phyloP scores from a whole-genome alignment of 371 early-diverging fungal genomes.

The Polyrhizophydium stewartii region DNA sequence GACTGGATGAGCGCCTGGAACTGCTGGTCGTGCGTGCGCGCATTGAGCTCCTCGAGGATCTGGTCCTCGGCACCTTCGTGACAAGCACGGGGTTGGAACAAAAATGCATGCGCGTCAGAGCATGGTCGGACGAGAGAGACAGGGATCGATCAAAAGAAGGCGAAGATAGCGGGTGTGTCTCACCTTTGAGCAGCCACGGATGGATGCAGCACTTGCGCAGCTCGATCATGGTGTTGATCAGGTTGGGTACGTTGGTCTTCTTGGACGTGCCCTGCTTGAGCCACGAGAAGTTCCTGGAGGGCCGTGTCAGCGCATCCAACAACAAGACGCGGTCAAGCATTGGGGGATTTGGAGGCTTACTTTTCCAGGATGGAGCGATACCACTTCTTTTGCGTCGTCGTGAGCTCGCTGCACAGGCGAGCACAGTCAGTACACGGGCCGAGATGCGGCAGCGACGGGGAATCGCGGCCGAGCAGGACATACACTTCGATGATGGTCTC shows the following conservation, averaged over 20 bases:
- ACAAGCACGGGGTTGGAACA: conserved; percentile 54
- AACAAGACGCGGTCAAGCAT: neutral
- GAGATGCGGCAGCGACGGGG: too few relatives aligned
- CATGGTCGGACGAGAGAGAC: too few relatives aligned
- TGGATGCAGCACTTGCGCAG: conserved; percentile 99
- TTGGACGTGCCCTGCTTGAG: conserved; percentile 50
- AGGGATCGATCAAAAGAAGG: too few relatives aligned
- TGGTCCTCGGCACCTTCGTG: conserved; percentile 84
- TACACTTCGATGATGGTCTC: conserved; percentile 90
- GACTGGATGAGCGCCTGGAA: conserved; percentile 75
- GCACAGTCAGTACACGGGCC: neutral
- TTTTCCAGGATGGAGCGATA: conserved; percentile 92
- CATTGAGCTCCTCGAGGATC: conserved; percentile 57
- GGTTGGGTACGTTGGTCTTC: conserved; percentile 59
- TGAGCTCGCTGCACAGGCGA: conserved; percentile 56
- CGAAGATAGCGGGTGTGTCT: too few relatives aligned
- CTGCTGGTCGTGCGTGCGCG: conserved; percentile 57
- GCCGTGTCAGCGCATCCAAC: conserved; percentile 37
- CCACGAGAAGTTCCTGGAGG: conserved; percentile 83
- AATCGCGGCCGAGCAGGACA: too few relatives aligned
- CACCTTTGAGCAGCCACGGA: conserved; percentile 87
- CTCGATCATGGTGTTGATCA: conserved; percentile 95
- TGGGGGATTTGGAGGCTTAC: conserved; percentile 13
- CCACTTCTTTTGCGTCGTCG: conserved; percentile 86
- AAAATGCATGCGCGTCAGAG: too few relatives aligned